These are phyloP conservation scores for Odontarrhena argentea DNA, from an alignment of 345 rosid genomes.

Conservation along the genomic window DNA sequence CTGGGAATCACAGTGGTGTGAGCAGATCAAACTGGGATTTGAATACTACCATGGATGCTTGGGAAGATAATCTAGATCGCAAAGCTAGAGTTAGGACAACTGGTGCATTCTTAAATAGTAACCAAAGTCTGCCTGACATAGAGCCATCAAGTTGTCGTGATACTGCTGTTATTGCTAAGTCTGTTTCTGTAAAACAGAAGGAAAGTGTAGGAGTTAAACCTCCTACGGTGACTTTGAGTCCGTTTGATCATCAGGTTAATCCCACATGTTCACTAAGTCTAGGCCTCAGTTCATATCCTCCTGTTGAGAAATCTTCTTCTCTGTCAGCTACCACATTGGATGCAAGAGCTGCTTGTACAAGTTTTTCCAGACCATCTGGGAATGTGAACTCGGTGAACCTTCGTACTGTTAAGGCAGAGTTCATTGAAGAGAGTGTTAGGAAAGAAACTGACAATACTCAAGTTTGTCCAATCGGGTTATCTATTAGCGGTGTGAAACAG, in stretches of 20 bases:
- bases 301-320: slow-evolving; percentile 40
- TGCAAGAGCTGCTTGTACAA: slow-evolving; percentile 14
- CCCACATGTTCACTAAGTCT: slow-evolving; percentile 56
- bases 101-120: slow-evolving; percentile 32
- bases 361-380: slow-evolving; percentile 34
- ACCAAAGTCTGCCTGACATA: slow-evolving; percentile 30
- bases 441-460: slow-evolving; percentile 33
- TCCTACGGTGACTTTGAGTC: slow-evolving; percentile 26
- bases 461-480: slow-evolving; percentile 17
- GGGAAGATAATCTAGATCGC: slow-evolving; percentile 58
- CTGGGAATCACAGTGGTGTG: slow-evolving; percentile 33
- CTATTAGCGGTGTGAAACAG: slow-evolving; percentile 44
- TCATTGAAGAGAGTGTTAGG: slow-evolving; percentile 49
- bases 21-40: slow-evolving; percentile 83
- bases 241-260: slow-evolving; percentile 29
- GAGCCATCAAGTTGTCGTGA: slow-evolving; percentile 40
- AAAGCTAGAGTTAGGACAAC: slow-evolving; percentile 37
- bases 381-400: slow-evolving; percentile 35
- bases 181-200: slow-evolving; percentile 35
- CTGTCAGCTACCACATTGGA: slow-evolving; percentile 36
- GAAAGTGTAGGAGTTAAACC: slow-evolving; percentile 35
- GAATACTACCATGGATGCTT: slow-evolving; percentile 84
- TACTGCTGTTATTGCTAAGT: slow-evolving; percentile 25
- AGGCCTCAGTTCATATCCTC: slow-evolving; percentile 49
- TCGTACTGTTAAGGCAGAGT: slow-evolving; percentile 61